Evolutionary conservation across 2,329 filamentous ascomycete genomes (phyloP).

Genomic region (Apiospora arundinis): DNA sequence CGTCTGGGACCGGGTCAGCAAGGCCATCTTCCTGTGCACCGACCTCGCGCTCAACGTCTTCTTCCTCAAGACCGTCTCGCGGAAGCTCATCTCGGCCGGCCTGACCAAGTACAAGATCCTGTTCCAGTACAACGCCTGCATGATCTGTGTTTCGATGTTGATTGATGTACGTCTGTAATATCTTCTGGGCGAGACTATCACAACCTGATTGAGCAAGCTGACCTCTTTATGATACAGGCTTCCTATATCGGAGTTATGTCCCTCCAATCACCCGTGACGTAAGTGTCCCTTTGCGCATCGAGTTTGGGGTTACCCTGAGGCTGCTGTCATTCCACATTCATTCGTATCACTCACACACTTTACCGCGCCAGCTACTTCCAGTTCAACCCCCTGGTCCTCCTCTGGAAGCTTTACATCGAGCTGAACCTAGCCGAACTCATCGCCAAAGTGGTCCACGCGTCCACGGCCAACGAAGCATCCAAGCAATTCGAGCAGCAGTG

Average conservation of each 20-base stretch:
- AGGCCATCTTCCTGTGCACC: constrained; percentile 55
- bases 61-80: constrained; percentile 53
- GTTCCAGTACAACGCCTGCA: constrained; percentile 54
- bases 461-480: neutral
- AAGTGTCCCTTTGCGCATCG: neutral
- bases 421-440: constrained; percentile 18
- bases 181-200: too few species aligned
- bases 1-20: constrained; percentile 59
- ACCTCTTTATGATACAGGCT: neutral
- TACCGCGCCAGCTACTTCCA: neutral
- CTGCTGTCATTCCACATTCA: neutral
- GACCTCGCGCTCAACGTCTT: constrained; percentile 58
- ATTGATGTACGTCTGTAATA: neutral
- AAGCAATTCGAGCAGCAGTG: neutral
- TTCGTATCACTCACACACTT: neutral
- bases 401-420: constrained; percentile 16
- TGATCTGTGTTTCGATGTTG: constrained; percentile 41
- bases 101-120: constrained; percentile 56
- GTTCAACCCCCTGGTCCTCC: constrained; percentile 15
- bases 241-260: constrained; percentile 2
- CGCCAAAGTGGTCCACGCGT: neutral
- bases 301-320: too few species aligned
- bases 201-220: neutral
- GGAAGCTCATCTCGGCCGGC: constrained; percentile 52
- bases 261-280: neutral